Base-by-base conservation (phyloP, 768 basidiomycete genomes). In the Tricholomella constricta region DNA sequence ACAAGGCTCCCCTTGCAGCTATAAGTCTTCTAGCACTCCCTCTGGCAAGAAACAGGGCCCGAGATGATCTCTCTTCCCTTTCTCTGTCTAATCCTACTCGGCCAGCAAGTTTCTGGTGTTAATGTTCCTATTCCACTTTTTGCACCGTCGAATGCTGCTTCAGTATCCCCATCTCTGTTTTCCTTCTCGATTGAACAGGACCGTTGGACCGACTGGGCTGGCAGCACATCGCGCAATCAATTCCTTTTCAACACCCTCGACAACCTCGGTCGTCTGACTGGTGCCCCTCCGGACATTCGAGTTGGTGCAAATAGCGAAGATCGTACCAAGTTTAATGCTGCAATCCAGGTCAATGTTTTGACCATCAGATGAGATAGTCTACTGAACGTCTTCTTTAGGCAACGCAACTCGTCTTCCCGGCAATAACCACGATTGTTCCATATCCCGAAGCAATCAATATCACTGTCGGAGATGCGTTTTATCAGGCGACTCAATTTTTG, bases 141-240 rank as follows among this genome's bases (percentile, higher is more conserved):
- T 9, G 60, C 73, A 17, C 78, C 79, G 1, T 50, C 60, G 4
- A 56, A 43, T 36, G 72, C 81, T 3, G 62, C 69, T 8, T 51
- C 52, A 1, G 66, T 86, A 1, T 66, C 71, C 7, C 73, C 75
- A 8, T 78, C 79, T 12, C 68, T 86, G 7, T 59, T 88, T 17
- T 84, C 83, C 0, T 79, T 88, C 57, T 88, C 85, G 27, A 79
- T 88, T 48, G 87, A 87, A 62, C 81, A 86, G 64, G 86, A 88
- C 58, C 72, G 82, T 26, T 88, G 85, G 85, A 70, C 74, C 9
- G 85, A 87, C 55, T 89, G 86, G 86, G 69, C 67, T 14, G 86
- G 87, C 2, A 67, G 68, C 12, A 73, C 72, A 4, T 66, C 73
- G 0, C 71, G 69, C 17, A 87, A 89, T 60, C 52, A 74, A 15